A percentile compares a stretch with the other conserved stretches of the same genome.
These are phyloP conservation scores for Biscogniauxia mediterranea DNA, from an alignment of 2,329 filamentous ascomycete genomes.

Conservation along the genomic window DNA sequence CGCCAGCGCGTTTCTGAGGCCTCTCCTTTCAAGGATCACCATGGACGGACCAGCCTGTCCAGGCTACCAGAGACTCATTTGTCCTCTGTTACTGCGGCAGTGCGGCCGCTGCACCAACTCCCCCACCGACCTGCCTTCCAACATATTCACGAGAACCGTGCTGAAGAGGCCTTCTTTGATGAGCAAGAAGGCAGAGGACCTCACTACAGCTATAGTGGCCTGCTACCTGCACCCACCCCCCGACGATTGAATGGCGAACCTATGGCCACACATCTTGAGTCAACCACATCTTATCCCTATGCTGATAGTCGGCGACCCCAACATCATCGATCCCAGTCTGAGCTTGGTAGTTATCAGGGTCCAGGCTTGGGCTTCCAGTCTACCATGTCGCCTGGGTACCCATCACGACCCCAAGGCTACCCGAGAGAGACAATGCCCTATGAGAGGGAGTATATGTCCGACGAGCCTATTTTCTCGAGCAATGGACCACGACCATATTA, in stretches of 20 bases:
- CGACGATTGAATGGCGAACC: slow-evolving; percentile 22
- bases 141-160: slow-evolving; percentile 35
- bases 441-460: slow-evolving; percentile 9
- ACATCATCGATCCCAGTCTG: slow-evolving; percentile 33
- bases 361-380: slow-evolving; percentile 17
- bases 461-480: slow-evolving; percentile 3
- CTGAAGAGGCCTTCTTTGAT: slow-evolving; percentile 29
- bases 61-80: slow-evolving; percentile 12
- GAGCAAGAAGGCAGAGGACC: slow-evolving; percentile 10
- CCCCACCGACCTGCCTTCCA: slow-evolving; percentile 34
- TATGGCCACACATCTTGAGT: slow-evolving; percentile 21
- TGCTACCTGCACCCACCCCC: slow-evolving; percentile 23
- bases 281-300: slow-evolving; percentile 14
- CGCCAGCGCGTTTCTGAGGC: slow-evolving; percentile 27
- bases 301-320: slow-evolving; percentile 17
- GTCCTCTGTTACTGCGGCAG: slow-evolving; percentile 3
- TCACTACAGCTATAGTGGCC: slow-evolving; percentile 20
- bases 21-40: slow-evolving; percentile 22
- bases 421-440: neutral
- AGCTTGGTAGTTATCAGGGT: slow-evolving; percentile 20
- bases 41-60: slow-evolving; percentile 6
- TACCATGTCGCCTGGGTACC: slow-evolving; percentile 15
- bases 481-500: slow-evolving; percentile 20
- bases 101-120: slow-evolving; percentile 24
- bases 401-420: slow-evolving; percentile 10